Evolutionary conservation across 106 monocot genomes (phyloP).

Genomic region (Dendrobium chrysotoxum): DNA sequence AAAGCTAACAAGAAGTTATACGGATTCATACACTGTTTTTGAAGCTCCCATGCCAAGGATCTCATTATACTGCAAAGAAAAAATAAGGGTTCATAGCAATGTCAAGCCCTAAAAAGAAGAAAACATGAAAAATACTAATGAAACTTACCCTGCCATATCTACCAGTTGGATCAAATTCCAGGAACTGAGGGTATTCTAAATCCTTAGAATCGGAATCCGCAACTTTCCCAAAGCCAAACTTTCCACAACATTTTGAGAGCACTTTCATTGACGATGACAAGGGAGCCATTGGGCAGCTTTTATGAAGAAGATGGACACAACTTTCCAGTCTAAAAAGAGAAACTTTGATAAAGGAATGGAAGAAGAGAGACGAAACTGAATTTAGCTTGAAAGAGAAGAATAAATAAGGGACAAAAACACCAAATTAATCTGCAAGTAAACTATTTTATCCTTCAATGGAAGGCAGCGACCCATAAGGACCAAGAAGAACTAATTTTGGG

Average conservation of each 20-base stretch:
- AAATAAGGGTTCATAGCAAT: not conserved
- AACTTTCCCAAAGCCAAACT: constrained; percentile 1
- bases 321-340: not conserved
- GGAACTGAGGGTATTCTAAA: constrained; percentile 32
- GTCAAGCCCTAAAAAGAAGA: not conserved
- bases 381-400: not conserved
- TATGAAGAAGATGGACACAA: not conserved
- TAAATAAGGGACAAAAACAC: not conserved
- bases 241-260: not conserved
- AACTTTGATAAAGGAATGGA: not conserved
- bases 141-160: constrained; percentile 62
- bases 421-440: not conserved
- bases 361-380: not conserved
- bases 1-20: not conserved
- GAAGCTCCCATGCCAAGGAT: constrained; percentile 65
- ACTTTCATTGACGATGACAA: not conserved
- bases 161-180: constrained; percentile 68
- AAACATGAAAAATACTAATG: not conserved
- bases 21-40: constrained; percentile 55
- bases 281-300: not conserved
- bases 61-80: constrained; percentile 60
- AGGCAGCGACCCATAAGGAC: not conserved
- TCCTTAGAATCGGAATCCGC: constrained; percentile 17
- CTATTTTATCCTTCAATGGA: not conserved
- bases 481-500: not conserved